Conservation (phyloP, 1,139 yeast genomes). For the Saccharomycopsis hybrid region DNA sequence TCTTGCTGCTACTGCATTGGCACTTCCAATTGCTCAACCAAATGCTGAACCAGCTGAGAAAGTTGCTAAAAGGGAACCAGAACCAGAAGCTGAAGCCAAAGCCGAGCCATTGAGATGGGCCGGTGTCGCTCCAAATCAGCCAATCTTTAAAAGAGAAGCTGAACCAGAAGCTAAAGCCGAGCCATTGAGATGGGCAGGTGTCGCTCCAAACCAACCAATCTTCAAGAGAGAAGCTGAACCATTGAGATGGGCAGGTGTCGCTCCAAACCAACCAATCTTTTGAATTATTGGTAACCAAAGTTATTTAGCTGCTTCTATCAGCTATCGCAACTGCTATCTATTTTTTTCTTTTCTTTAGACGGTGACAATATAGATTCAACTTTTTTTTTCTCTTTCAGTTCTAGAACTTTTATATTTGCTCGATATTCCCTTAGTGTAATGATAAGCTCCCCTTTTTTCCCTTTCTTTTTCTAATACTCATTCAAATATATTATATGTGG, state of each 20-base stretch:
- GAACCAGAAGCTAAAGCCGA: slow-evolving; percentile 11
- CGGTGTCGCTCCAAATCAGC: slow-evolving; percentile 7
- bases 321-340: too few relatives aligned
- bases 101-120: slow-evolving; percentile 11
- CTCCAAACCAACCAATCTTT: slow-evolving; percentile 4
- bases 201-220: slow-evolving; percentile 12
- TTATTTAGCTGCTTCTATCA: too few relatives aligned
- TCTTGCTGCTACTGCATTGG: too few relatives aligned
- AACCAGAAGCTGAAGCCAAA: slow-evolving; percentile 6
- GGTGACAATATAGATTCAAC: too few relatives aligned
- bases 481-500: too few relatives aligned
- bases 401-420: too few relatives aligned
- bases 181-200: background rate
- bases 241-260: background rate
- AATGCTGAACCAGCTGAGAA: background rate
- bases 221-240: slow-evolving; percentile 5
- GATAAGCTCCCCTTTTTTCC: too few relatives aligned
- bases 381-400: too few relatives aligned
- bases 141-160: slow-evolving; percentile 14
- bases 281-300: background rate
- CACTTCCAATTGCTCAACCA: too few relatives aligned
- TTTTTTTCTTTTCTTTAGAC: too few relatives aligned
- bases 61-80: slow-evolving; percentile 6
- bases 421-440: too few relatives aligned
- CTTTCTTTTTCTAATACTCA: too few relatives aligned